Evolutionary conservation across 768 basidiomycete genomes (phyloP), one percentile per base, ranked within the genome.

Genomic region (Inosperma sp.): DNA sequence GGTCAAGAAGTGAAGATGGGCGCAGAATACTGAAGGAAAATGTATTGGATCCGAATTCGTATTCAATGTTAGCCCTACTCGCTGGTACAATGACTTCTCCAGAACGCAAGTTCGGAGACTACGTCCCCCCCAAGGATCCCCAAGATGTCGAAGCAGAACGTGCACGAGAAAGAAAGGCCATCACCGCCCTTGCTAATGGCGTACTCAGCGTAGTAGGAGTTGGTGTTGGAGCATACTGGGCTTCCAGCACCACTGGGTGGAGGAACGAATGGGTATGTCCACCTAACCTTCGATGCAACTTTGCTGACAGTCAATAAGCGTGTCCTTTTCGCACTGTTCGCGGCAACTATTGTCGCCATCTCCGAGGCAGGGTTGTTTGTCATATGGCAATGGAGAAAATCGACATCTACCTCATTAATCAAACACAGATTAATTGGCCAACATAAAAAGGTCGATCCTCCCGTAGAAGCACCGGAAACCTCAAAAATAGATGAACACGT

Each of bases 81-180:
- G 88, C 90, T 13, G 89, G 89, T 30, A 76, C 83, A 5, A 79
- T 75, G 36, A 84, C 88, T n/a, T 88, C 87, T 5, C 89, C 89
- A 17, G 81, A 86, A 51, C 79, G 84, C 48, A 81, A 74, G 29
- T 86, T 88, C 53, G 82, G 82, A 26, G 56, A 68, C 7, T 79
- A 81, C 57, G 51, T 60, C 4, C 74, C 71, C 19, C 75, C 72
- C 17, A 68, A 65, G 51, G 74, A 74, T 51, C 76, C 75, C 25
- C 75, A 79, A 54, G 70, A 77, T 49, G 61, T 78, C 12, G 74
- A 71, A 37, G 72, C 69, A 35, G 67, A 73, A 29, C 76, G 66
- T 46, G 65, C 68, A 21, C 73, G 73, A 35, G 87, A 91, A 51
- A 70, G 77, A 48, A 82, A 82, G 51, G 79, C 82, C 10, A 80